Conservation (phyloP, 805 yeast species). For the Ogataea ramenticola region DNA sequence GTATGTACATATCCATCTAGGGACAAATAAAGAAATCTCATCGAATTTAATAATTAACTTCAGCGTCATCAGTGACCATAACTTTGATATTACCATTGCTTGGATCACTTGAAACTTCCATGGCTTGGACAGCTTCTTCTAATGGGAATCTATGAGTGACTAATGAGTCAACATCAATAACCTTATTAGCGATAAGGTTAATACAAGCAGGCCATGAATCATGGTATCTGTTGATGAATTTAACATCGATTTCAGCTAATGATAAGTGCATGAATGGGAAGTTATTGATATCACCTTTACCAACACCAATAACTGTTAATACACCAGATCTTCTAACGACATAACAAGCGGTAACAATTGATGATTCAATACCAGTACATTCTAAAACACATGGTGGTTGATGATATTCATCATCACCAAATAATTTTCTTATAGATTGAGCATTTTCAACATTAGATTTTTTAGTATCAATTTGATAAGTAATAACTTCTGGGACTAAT, state of each 20-base stretch:
- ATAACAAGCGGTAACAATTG: constrained; percentile 39
- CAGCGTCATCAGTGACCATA: constrained; percentile 30
- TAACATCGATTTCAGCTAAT: constrained; percentile 43
- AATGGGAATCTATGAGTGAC: constrained; percentile 43
- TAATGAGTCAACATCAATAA: constrained; percentile 35
- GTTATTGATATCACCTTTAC: constrained; percentile 35
- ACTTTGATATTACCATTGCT: constrained; percentile 40
- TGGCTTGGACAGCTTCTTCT: constrained; percentile 42
- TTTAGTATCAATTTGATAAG: constrained; percentile 33
- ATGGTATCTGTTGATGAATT: constrained; percentile 46
- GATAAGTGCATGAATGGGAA: constrained; percentile 51
- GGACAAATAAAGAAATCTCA: too few relatives aligned
- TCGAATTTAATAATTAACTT: constrained; percentile 2
- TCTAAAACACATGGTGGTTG: constrained; percentile 41
- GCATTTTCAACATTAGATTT: constrained; percentile 31
- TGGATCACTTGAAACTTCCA: constrained; percentile 31
- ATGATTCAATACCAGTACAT: constrained; percentile 47
- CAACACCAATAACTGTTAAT: constrained; percentile 45
- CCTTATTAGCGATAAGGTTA: constrained; percentile 36
- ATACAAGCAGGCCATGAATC: constrained; percentile 54
- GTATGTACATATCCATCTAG: too few relatives aligned
- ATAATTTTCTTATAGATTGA: constrained; percentile 25
- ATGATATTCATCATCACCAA: constrained; percentile 28
- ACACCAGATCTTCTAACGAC: constrained; percentile 40
- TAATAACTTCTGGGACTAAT: constrained; percentile 37